Conservation (phyloP, 352 stramenopile species). For the Globisporangium abappressorium region DNA sequence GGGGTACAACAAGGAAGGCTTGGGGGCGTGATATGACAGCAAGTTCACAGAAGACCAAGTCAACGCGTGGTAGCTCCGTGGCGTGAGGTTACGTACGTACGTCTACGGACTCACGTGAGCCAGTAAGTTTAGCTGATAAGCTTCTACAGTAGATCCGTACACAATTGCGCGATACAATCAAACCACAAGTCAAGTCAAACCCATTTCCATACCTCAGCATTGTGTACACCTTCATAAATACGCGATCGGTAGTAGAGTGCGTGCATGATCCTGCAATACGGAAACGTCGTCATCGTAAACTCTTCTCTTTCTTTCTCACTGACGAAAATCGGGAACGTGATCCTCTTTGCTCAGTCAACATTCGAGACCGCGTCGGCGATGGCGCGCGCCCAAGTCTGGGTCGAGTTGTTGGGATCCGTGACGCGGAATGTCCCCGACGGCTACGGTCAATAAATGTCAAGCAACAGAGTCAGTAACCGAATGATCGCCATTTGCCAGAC, state of each 20-base stretch:
- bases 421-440: conserved; percentile 34
- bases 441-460: not conserved
- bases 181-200: not conserved
- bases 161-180: not conserved
- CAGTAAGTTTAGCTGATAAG: not conserved
- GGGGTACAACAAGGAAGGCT: not conserved
- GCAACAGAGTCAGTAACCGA: conserved; percentile 1
- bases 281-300: not conserved
- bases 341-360: conserved; percentile 15
- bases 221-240: conserved; percentile 9
- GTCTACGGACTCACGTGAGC: not conserved
- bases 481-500: not conserved
- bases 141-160: not conserved
- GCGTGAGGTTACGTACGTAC: not conserved
- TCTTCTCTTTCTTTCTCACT: not conserved
- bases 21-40: not conserved
- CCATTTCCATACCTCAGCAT: conserved; percentile 2
- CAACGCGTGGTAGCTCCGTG: not conserved
- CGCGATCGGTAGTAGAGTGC: conserved; percentile 1
- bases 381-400: conserved; percentile 55
- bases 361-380: conserved; percentile 36
- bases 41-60: not conserved
- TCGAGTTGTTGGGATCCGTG: conserved; percentile 42
- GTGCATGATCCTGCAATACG: not conserved
- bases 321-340: conserved; percentile 13